These are phyloP conservation scores for Dryas alaskensis DNA, from an alignment of 306 rosid species.

Conservation along the genomic window DNA sequence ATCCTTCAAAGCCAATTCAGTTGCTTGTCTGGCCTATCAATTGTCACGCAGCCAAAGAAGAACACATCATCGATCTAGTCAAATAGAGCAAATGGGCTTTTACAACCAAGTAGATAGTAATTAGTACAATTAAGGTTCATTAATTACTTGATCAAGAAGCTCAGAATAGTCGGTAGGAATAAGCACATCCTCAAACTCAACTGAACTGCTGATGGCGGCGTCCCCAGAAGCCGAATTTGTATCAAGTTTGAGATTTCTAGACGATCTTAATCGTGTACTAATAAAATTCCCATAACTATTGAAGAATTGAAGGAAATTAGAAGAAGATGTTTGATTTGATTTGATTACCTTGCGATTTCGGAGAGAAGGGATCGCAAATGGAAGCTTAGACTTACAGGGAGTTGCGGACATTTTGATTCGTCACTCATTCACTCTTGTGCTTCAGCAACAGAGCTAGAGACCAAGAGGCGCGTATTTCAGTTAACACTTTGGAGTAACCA, in stretches of 20 bases:
- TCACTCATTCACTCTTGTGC: not conserved
- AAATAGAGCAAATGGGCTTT: not conserved
- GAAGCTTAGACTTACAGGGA: constrained; percentile 17
- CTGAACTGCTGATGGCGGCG: constrained; percentile 25
- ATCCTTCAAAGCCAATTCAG: constrained; percentile 71
- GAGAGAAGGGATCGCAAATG: constrained; percentile 39
- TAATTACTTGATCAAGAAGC: constrained; percentile 75
- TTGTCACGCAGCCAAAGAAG: constrained; percentile 22
- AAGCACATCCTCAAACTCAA: constrained; percentile 53
- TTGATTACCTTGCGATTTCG: constrained; percentile 36
- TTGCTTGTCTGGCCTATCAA: constrained; percentile 69
- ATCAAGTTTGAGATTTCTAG: constrained; percentile 23
- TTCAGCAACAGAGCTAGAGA: not conserved
- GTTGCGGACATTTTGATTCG: constrained; percentile 35
- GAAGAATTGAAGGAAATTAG: not conserved
- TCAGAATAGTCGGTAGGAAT: constrained; percentile 73
- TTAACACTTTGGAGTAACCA: not conserved
- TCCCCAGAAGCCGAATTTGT: constrained; percentile 45
- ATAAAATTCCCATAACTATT: constrained; percentile 22
- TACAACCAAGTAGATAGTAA: not conserved
- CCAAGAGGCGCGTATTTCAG: constrained; percentile 12
- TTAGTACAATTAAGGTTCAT: too few relatives aligned
- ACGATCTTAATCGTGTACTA: constrained; percentile 19
- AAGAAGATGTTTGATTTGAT: constrained; percentile 3
- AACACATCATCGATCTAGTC: too few relatives aligned